Percentiles rank a stretch among this genome's conserved stretches.
Evolutionary conservation across 2,329 filamentous ascomycete genomes (phyloP).

Genomic region (Elsinoe ampelina): DNA sequence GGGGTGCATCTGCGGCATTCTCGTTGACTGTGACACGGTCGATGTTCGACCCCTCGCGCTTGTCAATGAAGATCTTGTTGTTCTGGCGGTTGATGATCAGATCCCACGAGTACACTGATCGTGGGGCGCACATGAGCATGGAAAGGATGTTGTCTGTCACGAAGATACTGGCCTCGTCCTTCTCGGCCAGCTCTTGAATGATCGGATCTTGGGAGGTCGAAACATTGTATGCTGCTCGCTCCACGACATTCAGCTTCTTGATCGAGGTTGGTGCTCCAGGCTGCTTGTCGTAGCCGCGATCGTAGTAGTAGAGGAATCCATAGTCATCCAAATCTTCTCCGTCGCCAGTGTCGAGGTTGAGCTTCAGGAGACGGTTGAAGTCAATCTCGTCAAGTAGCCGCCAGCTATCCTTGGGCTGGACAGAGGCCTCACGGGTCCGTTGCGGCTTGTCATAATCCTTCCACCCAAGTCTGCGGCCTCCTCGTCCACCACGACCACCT

Average conservation of each 20-base stretch:
- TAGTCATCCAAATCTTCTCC: conserved; percentile 93
- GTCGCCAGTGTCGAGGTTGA: conserved; percentile 89
- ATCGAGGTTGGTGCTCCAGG: conserved; percentile 76
- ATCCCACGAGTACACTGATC: conserved; percentile 97
- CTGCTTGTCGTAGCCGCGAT: conserved; percentile 87
- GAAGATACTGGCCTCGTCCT: conserved; percentile 92
- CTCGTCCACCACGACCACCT: conserved; percentile 58
- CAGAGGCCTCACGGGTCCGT: conserved; percentile 88
- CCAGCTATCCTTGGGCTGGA: conserved; percentile 96
- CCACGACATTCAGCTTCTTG: conserved; percentile 77
- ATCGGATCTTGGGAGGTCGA: conserved; percentile 93
- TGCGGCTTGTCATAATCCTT: conserved; percentile 98
- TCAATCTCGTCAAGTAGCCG: conserved; percentile 95
- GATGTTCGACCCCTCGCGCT: conserved; percentile 86
- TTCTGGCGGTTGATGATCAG: conserved; percentile 86
- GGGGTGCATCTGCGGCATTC: conserved; percentile 88
- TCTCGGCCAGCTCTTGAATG: conserved; percentile 93
- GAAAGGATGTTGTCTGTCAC: conserved; percentile 95
- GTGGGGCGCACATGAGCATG: conserved; percentile 97
- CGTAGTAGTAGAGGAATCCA: conserved; percentile 97
- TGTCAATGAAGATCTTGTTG: conserved; percentile 98
- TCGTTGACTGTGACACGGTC: conserved; percentile 99
- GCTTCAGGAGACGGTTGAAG: conserved; percentile 87
- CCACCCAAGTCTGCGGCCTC: conserved; percentile 89
- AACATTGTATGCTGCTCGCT: conserved; percentile 95